These are phyloP conservation scores for Alternaria sp. DNA, from an alignment of 2,329 filamentous ascomycete genomes.

Conservation along the genomic window DNA sequence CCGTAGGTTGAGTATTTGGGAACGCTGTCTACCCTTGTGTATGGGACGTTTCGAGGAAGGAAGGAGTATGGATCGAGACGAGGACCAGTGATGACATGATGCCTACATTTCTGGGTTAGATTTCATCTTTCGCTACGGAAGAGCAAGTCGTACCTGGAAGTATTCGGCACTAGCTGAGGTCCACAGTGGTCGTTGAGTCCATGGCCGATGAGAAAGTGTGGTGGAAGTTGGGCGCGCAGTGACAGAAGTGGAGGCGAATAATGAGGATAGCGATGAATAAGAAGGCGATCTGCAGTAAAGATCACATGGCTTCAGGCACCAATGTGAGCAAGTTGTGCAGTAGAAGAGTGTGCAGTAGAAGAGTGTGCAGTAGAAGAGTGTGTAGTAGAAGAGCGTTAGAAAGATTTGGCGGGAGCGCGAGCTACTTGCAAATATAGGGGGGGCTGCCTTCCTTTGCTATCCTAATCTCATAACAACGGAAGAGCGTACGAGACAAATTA, in stretches of 20 bases:
- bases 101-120: slow-evolving; percentile 22
- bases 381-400: not conserved
- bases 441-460: slow-evolving; percentile 16
- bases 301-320: slow-evolving; percentile 13
- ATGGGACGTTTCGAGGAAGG: slow-evolving; percentile 20
- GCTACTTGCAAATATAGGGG: slow-evolving; percentile 10
- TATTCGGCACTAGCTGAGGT: slow-evolving; percentile 24
- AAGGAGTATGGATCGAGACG: slow-evolving; percentile 20
- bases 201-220: slow-evolving; percentile 20
- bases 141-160: slow-evolving; percentile 19
- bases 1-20: slow-evolving; percentile 23
- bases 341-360: slow-evolving; percentile 3
- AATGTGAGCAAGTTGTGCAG: slow-evolving; percentile 18
- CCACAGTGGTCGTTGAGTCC: slow-evolving; percentile 20
- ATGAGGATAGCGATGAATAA: slow-evolving; percentile 14
- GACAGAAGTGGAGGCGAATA: slow-evolving; percentile 17
- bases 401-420: slow-evolving; percentile 17
- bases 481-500: slow-evolving; percentile 19
- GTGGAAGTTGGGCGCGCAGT: slow-evolving; percentile 18
- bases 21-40: slow-evolving; percentile 19
- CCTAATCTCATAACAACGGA: slow-evolving; percentile 16
- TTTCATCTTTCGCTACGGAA: slow-evolving; percentile 20
- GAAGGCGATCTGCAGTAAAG: slow-evolving; percentile 20
- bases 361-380: slow-evolving; percentile 12
- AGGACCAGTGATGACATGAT: slow-evolving; percentile 24